Percentiles rank a stretch among this genome's conserved stretches.
These are phyloP conservation scores for Geotrichum fermentans DNA, from an alignment of 1,139 yeast genomes.

Conservation along the genomic window DNA sequence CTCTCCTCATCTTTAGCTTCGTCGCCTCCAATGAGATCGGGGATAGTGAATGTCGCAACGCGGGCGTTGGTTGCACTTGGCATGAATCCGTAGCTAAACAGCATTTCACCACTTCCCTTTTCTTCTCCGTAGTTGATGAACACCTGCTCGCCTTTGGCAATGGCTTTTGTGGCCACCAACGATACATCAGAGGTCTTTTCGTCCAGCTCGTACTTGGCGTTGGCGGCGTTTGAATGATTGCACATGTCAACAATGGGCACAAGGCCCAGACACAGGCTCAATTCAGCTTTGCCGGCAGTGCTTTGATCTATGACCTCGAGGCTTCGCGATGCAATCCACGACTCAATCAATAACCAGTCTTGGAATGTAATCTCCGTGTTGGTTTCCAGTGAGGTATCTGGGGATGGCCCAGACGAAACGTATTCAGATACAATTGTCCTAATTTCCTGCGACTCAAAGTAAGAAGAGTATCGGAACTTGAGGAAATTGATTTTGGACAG, in stretches of 20 bases:
- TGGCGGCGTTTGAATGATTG: slow-evolving; percentile 34
- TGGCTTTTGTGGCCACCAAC: slow-evolving; percentile 22
- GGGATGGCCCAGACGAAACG: slow-evolving; percentile 23
- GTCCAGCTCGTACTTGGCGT: slow-evolving; percentile 35
- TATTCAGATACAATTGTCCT: slow-evolving; percentile 24
- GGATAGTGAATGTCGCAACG: slow-evolving; percentile 22
- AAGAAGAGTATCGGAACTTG: slow-evolving; percentile 27
- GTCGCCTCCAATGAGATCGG: slow-evolving; percentile 26
- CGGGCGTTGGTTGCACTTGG: slow-evolving; percentile 27
- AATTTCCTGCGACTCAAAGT: slow-evolving; percentile 23
- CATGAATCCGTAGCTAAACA: slow-evolving; percentile 41
- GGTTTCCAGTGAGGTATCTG: slow-evolving; percentile 9
- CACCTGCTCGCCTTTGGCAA: slow-evolving; percentile 30
- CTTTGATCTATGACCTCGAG: slow-evolving; percentile 27
- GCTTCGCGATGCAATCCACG: slow-evolving; percentile 36
- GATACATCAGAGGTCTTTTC: slow-evolving; percentile 28
- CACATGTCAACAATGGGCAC: slow-evolving; percentile 40
- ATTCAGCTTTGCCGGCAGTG: slow-evolving; percentile 9
- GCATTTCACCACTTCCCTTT: slow-evolving; percentile 37
- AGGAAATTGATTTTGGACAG: slow-evolving; percentile 29
- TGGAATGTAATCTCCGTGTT: slow-evolving; percentile 23
- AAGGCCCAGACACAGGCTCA: slow-evolving; percentile 25
- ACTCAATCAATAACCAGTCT: slow-evolving; percentile 34
- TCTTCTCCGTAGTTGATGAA: slow-evolving; percentile 38
- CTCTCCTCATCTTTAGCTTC: slow-evolving; percentile 18